Evolutionary conservation across 192 early-diverging fungal species (phyloP).

Genomic region (Glomus cerebriforme): DNA sequence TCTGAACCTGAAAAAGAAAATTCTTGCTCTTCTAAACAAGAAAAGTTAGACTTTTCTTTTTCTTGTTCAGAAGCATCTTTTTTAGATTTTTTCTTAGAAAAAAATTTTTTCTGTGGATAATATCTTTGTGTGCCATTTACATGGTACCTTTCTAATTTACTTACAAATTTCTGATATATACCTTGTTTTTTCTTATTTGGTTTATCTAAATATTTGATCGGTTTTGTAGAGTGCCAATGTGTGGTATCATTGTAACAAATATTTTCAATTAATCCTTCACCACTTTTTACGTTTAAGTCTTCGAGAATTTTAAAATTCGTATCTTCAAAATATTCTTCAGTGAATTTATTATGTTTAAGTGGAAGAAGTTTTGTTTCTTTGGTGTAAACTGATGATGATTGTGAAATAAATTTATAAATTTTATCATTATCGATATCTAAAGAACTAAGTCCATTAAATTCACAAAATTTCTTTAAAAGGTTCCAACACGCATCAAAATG

Average conservation of each 20-base stretch:
- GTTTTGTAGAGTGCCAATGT: neutral
- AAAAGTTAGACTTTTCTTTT: no score
- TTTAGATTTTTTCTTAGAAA: neutral
- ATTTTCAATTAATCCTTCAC: neutral
- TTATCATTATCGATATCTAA: neutral
- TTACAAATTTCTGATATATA: conserved; percentile 20
- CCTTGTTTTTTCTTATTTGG: neutral
- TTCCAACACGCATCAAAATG: conserved; percentile 1
- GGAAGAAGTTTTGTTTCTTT: neutral
- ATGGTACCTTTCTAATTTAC: conserved; percentile 16
- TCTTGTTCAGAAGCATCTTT: neutral
- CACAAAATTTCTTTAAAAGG: neutral
- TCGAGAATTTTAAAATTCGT: conserved; percentile 6
- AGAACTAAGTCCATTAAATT: neutral
- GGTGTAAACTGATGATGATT: neutral
- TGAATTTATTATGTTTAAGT: conserved; percentile 5
- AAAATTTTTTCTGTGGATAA: neutral
- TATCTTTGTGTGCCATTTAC: conserved; percentile 17
- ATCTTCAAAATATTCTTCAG: conserved; percentile 24
- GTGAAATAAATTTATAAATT: neutral
- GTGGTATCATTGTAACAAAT: neutral
- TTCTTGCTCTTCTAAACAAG: no score
- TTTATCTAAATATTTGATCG: no score
- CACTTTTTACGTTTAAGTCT: neutral
- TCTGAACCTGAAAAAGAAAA: no score